phyloP scores from a whole-genome alignment of 257 asterid genomes.

The Penstemon eatonii region DNA sequence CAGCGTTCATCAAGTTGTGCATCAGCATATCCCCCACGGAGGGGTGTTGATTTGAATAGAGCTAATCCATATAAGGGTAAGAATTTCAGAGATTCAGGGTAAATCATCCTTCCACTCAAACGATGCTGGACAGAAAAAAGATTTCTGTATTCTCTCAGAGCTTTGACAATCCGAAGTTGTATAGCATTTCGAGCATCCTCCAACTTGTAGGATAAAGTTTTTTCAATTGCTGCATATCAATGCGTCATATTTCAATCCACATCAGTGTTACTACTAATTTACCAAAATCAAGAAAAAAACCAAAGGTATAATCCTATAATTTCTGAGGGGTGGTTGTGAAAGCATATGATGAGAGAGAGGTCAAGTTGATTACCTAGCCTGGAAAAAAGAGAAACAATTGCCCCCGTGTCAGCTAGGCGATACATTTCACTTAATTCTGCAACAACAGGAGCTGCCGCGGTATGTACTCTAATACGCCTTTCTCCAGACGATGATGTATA shows the following conservation, averaged over 20 bases:
- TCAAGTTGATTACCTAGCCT: constrained; percentile 75
- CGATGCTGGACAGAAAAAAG: constrained; percentile 94
- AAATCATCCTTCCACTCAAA: constrained; percentile 83
- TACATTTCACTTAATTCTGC: constrained; percentile 92
- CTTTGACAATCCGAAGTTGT: constrained; percentile 81
- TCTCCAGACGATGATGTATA: constrained; percentile 98
- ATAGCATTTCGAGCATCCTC: constrained; percentile 81
- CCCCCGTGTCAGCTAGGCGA: constrained; percentile 94
- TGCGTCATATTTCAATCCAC: constrained; percentile 13
- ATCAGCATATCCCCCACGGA: constrained; percentile 92
- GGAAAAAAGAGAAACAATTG: constrained; percentile 72
- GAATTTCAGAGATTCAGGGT: constrained; percentile 82
- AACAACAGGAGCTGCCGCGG: constrained; percentile 97
- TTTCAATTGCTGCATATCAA: constrained; percentile 83
- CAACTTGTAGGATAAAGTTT: constrained; percentile 78
- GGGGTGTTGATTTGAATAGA: constrained; percentile 68
- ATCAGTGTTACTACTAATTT: not conserved
- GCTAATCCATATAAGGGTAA: constrained; percentile 70
- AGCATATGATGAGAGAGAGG: constrained; percentile 3
- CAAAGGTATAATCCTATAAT: constrained; percentile 5
- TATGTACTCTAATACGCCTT: constrained; percentile 96
- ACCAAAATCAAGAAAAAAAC: not conserved
- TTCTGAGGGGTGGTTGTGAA: constrained; percentile 2
- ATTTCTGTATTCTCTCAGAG: constrained; percentile 88
- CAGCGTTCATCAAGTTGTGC: constrained; percentile 75